These are phyloP conservation scores for Kwoniella mangroviensis DNA, from an alignment of 768 basidiomycete genomes.

Conservation along the genomic window DNA sequence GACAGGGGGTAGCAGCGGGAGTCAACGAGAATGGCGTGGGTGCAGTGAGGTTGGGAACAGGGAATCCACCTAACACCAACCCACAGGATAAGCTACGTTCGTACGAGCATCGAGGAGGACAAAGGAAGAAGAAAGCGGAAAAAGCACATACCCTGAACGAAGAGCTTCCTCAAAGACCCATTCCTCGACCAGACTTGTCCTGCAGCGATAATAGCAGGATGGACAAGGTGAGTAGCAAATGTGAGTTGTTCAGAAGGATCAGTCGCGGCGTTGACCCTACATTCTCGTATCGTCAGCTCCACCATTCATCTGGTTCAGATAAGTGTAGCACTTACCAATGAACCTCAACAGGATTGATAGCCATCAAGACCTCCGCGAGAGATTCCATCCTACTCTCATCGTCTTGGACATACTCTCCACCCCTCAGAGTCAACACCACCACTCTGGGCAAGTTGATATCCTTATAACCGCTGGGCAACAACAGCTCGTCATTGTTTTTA, in stretches of 20 bases:
- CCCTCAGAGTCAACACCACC: slow-evolving; percentile 38
- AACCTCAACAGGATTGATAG: slow-evolving; percentile 46
- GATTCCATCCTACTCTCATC: slow-evolving; percentile 44
- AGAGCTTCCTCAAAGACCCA: slow-evolving; percentile 38
- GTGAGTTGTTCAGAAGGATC: slow-evolving; percentile 44
- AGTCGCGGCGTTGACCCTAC: slow-evolving; percentile 43
- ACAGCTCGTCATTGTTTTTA: neutral
- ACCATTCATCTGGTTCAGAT: neutral
- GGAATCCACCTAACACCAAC: slow-evolving; percentile 43
- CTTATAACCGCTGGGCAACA: neutral
- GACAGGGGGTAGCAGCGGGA: slow-evolving; percentile 45
- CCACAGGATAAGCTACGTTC: neutral
- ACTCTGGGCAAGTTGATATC: slow-evolving; percentile 41
- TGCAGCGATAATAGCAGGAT: slow-evolving; percentile 48
- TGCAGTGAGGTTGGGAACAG: slow-evolving; percentile 51
- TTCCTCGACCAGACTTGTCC: slow-evolving; percentile 40
- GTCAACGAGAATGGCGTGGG: slow-evolving; percentile 50
- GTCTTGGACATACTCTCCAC: slow-evolving; percentile 50
- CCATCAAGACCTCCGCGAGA: slow-evolving; percentile 40
- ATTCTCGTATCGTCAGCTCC: slow-evolving; percentile 8
- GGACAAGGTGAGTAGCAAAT: slow-evolving; percentile 48
- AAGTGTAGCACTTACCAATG: slow-evolving; percentile 37
- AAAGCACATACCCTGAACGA: slow-evolving; percentile 42
- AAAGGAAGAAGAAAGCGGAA: slow-evolving; percentile 3
- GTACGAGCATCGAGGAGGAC: neutral